Evolutionary conservation across 148 eudicot genomes (phyloP).

Genomic region (Rhododendron mucronatum): DNA sequence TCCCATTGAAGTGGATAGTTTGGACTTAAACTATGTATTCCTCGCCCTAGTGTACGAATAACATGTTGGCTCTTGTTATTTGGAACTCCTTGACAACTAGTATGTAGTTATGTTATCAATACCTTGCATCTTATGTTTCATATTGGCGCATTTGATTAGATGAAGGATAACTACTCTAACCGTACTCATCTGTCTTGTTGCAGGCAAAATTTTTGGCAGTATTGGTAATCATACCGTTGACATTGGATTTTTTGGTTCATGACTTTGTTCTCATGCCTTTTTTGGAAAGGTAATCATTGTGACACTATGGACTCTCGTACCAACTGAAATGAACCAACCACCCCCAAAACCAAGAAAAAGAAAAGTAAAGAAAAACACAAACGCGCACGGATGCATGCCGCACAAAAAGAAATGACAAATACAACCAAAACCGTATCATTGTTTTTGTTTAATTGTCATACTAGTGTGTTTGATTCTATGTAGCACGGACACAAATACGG

Average conservation of each 20-base stretch:
- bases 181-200: slow-evolving; percentile 20
- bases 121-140: not conserved
- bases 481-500: no score
- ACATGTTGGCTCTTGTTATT: not conserved
- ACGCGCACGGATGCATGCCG: not conserved
- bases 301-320: not conserved
- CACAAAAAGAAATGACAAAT: not conserved
- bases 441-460: not conserved
- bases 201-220: slow-evolving; percentile 97
- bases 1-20: not conserved
- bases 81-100: not conserved
- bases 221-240: slow-evolving; percentile 71
- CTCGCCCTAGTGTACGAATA: not conserved
- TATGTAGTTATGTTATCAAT: not conserved
- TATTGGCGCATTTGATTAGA: not conserved
- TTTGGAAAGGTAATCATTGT: slow-evolving; percentile 72
- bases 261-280: slow-evolving; percentile 96
- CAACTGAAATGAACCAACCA: not conserved
- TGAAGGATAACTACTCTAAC: not conserved
- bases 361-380: not conserved
- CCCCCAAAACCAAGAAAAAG: not conserved
- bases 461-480: not conserved
- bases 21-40: not conserved
- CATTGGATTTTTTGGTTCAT: slow-evolving; percentile 85
- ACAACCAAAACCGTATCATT: not conserved